Percentiles rank a stretch among this genome's conserved stretches.
Evolutionary conservation across 2,329 filamentous ascomycete genomes (phyloP).

Genomic region (Bipolaris gigantea): DNA sequence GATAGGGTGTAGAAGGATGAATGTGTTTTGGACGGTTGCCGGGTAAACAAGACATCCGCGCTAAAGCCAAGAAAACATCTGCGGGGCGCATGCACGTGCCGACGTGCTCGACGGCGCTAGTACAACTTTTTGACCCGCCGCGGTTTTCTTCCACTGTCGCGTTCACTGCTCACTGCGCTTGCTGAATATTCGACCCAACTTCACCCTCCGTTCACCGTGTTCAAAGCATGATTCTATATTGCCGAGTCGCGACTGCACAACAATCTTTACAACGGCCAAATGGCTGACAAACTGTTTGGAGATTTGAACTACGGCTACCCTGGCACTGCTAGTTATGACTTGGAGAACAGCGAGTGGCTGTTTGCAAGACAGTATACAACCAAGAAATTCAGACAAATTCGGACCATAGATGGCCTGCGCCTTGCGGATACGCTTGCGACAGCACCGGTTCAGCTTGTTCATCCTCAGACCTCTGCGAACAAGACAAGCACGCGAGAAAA

Average conservation of each 20-base stretch:
- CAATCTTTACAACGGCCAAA: slow-evolving; percentile 49
- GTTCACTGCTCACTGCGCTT: not conserved
- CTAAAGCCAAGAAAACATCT: slow-evolving; percentile 13
- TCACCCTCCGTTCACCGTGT: not conserved
- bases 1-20: slow-evolving; percentile 7
- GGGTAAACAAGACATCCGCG: slow-evolving; percentile 31
- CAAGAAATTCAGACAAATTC: slow-evolving; percentile 30
- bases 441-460: slow-evolving; percentile 14
- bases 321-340: slow-evolving; percentile 54
- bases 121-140: slow-evolving; percentile 22
- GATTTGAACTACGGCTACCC: slow-evolving; percentile 59
- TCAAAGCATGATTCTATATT: slow-evolving; percentile 31
- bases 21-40: slow-evolving; percentile 29
- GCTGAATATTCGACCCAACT: not conserved
- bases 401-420: slow-evolving; percentile 20
- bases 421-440: slow-evolving; percentile 22
- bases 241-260: slow-evolving; percentile 12
- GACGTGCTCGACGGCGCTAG: slow-evolving; percentile 30
- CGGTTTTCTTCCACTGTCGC: slow-evolving; percentile 10
- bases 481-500: slow-evolving; percentile 16
- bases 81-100: slow-evolving; percentile 31
- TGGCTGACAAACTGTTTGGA: slow-evolving; percentile 57
- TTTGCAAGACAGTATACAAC: slow-evolving; percentile 47
- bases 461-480: slow-evolving; percentile 1
- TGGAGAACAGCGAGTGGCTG: slow-evolving; percentile 53